Evolutionary conservation across 2,329 filamentous ascomycete genomes (phyloP), one percentile per base, ranked within the genome.

Genomic region (Talaromyces piceae): DNA sequence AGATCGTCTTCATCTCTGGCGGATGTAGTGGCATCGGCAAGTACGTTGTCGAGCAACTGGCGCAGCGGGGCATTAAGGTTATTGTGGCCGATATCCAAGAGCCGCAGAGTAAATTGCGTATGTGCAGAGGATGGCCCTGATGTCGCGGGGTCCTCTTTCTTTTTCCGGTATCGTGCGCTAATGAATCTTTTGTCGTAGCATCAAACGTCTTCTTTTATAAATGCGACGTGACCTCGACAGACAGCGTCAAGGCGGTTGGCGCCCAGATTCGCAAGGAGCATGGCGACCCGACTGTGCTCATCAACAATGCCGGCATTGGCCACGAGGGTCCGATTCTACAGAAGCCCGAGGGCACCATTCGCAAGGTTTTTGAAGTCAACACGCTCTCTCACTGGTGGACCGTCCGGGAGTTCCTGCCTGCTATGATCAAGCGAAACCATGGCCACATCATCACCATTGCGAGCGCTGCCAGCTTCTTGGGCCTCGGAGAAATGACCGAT

Each of bases 401-500:
- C 51, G 71, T 77, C 8, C 69, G 73, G 47, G 75, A 77, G 55
- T 79, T 80, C 62, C 57, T 80, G 27, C 77, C 77, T 0, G 64
- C 66, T 46, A 80, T 80, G 77, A 59, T 78, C 20, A 58, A 60
- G 41, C 63, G 66, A 16, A 74, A 78, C 56, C 77, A 78, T 56
- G 80, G 79, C 2, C 79, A 82, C 54, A 67, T 82, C 26, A 69
- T 83, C 9, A 79, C 77, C 0, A 69, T 82, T 12, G 78, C 79
- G 2, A 78, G 74, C 52, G 68, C 75, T 59, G 77, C 77, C 8
- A 75, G 73, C 30, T 80, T 76, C 57, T 52, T 77, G 4, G 65
- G 67, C 0, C 56, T 74, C 3, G 71, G 68, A 1, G 71, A 75
- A 26, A 74, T 81, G 55, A 73, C 73, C 8, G 76, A 79, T 54